A percentile compares a stretch with the other conserved stretches of the same genome.
Evolutionary conservation across 2,329 filamentous ascomycete species (phyloP).

Genomic region (Xylogone sp.): DNA sequence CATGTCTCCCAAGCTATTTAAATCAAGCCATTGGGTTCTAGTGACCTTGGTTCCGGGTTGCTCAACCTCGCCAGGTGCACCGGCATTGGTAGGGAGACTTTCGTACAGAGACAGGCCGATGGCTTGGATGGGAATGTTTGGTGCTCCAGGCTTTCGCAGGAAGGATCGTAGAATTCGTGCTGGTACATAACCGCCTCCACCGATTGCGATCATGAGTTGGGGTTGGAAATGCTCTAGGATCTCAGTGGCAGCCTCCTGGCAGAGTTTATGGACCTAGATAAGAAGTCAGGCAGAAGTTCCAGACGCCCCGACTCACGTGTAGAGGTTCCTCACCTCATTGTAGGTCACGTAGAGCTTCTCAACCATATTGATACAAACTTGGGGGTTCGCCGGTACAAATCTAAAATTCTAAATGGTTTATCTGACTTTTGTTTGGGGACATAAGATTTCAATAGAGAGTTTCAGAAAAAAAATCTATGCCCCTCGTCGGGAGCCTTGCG

Average conservation of each 20-base stretch:
- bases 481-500: not conserved
- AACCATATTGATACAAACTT: constrained; percentile 55
- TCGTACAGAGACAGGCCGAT: constrained; percentile 98
- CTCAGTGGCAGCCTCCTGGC: constrained; percentile 75
- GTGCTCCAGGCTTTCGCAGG: constrained; percentile 78
- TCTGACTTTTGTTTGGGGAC: not conserved
- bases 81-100: constrained; percentile 56
- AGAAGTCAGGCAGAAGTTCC: constrained; percentile 11
- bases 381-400: not conserved
- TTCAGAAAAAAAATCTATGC: not conserved
- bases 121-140: constrained; percentile 98
- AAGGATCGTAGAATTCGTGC: constrained; percentile 96
- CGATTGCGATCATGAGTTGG: constrained; percentile 97
- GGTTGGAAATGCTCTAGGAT: constrained; percentile 87
- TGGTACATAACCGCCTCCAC: constrained; percentile 94
- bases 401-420: not conserved
- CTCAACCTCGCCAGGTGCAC: constrained; percentile 50
- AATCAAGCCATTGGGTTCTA: constrained; percentile 95
- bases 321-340: constrained; percentile 67
- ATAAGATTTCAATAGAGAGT: not conserved
- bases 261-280: constrained; percentile 89
- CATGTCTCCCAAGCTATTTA: constrained; percentile 79
- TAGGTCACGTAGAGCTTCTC: constrained; percentile 89
- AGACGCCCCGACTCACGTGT: not conserved
- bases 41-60: constrained; percentile 88